These are phyloP conservation scores for Lizanozyma gosingica DNA, from an alignment of 1,139 yeast species.

Conservation along the genomic window DNA sequence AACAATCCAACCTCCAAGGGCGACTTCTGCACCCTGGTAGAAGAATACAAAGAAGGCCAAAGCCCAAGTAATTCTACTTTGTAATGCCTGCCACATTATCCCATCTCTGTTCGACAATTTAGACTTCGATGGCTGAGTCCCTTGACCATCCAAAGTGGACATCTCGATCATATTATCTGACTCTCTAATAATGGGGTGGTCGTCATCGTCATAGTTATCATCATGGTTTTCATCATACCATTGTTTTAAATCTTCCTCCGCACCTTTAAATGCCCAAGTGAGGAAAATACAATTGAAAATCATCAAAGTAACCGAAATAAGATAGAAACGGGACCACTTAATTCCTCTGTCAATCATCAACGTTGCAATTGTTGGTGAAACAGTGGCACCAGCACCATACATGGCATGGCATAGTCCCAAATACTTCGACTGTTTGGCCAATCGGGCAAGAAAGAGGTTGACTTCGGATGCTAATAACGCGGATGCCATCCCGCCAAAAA, in stretches of 20 bases:
- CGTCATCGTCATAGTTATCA: conserved; percentile 3
- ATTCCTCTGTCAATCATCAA: conserved; percentile 39
- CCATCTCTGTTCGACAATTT: not conserved
- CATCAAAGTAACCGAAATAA: conserved; percentile 36
- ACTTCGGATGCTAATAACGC: conserved; percentile 49
- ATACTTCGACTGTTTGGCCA: conserved; percentile 39
- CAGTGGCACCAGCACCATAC: conserved; percentile 58
- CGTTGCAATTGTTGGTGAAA: conserved; percentile 52
- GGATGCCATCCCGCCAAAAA: conserved; percentile 51
- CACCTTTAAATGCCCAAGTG: conserved; percentile 30
- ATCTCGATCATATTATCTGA: not conserved
- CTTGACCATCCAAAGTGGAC: not conserved
- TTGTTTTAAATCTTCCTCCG: conserved; percentile 32
- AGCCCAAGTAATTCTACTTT: conserved; percentile 43
- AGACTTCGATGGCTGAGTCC: not conserved
- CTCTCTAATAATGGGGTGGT: not conserved
- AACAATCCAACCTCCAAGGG: conserved; percentile 66
- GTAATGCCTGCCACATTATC: conserved; percentile 23
- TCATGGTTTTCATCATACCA: conserved; percentile 19
- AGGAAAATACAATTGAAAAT: conserved; percentile 16
- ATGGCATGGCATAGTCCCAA: conserved; percentile 49
- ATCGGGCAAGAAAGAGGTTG: conserved; percentile 46
- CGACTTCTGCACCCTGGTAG: conserved; percentile 64
- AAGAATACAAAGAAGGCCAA: conserved; percentile 44
- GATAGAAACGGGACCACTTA: conserved; percentile 47